These are phyloP conservation scores for Colletotrichum coccodes DNA, from an alignment of 2,329 filamentous ascomycete genomes.

Conservation along the genomic window DNA sequence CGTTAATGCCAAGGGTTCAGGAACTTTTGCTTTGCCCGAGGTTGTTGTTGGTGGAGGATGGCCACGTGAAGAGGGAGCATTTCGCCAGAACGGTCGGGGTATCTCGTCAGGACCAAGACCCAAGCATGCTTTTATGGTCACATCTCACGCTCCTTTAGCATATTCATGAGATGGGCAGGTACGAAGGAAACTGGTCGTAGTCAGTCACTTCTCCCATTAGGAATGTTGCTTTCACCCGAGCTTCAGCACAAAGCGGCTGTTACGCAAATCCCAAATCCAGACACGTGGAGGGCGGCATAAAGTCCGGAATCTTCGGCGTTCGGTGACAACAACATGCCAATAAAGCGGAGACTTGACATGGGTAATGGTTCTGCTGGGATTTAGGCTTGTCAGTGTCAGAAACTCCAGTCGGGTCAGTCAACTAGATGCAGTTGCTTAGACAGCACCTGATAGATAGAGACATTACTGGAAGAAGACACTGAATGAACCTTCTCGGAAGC, in stretches of 20 bases:
- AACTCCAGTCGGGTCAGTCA: background rate
- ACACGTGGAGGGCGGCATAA: background rate
- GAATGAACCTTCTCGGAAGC: too few species aligned
- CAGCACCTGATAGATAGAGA: background rate
- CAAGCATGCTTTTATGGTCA: too few species aligned
- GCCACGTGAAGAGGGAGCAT: background rate
- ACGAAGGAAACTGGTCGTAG: too few species aligned
- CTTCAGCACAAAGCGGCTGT: background rate
- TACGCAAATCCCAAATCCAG: too few species aligned
- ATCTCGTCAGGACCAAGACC: too few species aligned
- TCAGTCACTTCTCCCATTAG: too few species aligned
- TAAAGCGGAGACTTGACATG: background rate
- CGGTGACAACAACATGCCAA: background rate
- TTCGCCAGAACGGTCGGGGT: background rate
- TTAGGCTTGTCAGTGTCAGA: background rate
- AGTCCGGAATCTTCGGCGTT: background rate
- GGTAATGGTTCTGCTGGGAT: background rate
- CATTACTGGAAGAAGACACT: background rate
- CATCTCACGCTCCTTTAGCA: too few species aligned
- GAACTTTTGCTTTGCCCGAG: background rate
- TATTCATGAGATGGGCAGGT: too few species aligned
- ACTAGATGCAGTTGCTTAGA: background rate
- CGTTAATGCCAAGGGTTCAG: background rate
- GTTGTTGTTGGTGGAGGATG: background rate
- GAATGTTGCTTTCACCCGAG: too few species aligned